Evolutionary conservation across 495 filamentous ascomycete genomes (phyloP), one percentile per base, ranked within the genome.

Genomic region (Lophiotrema nucula): DNA sequence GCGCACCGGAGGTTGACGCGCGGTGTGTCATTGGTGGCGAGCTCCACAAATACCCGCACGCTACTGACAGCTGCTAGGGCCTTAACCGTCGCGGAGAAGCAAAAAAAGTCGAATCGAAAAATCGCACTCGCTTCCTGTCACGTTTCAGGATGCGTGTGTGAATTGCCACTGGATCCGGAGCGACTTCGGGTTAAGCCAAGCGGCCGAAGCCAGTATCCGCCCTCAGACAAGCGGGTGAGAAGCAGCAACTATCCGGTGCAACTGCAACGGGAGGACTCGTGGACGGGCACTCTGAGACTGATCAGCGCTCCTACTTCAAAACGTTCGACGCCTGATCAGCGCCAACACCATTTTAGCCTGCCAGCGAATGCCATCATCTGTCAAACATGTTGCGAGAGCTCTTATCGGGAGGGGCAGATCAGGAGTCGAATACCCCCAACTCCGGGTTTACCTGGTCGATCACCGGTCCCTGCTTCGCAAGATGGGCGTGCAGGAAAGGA

Each of bases 391-490:
- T 8, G 31, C 10, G 8, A 21, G 39, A 10, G 11, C 4, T 27
- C 18, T 47, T 47, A 23, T 47, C 44, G 44, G 16, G 44, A 22
- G 23, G 23, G 44, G 44, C 44, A 26, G 44, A 47, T 47, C 44
- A 47, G 44, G 44, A 47, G 39, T 8, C 11, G 39, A 10, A 19
- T 15, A 43, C 39, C 39, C 19, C 18, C 11, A 6, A 8, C 39
- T 43, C 39, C 39, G 39, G 39, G 39, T 19, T 19, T 43, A 16
- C 39, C 8, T 43, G 8, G 39, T 37, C 39, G 39, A 43, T 43
- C 39, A 16, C 10, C 39, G 39, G 39, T 10, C 39, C 39, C 39
- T 43, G 39, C 31, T n/a, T 43, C 31, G 8, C 8, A 35, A 35
- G 31, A 8, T 35, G 8, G 8, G 31, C 31, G 31, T 8, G 31